phyloP scores from a whole-genome alignment of 2,329 filamentous ascomycete species.

The Fusarium sp. region DNA sequence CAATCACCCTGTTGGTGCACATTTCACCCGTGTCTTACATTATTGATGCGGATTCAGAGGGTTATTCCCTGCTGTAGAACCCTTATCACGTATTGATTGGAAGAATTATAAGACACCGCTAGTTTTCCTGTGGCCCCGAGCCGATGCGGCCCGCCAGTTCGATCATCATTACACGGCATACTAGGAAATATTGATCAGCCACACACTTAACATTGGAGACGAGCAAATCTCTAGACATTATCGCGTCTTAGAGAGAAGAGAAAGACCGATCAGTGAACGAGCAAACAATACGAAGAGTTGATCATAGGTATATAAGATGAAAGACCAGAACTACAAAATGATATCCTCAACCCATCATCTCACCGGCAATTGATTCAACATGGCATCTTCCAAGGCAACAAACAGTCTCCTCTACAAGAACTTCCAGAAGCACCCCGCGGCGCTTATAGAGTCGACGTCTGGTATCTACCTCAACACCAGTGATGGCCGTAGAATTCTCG shows the following conservation, averaged over 20 bases:
- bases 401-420: conserved; percentile 43
- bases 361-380: conserved; percentile 2
- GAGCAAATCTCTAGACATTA: not conserved
- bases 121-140: not conserved
- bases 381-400: conserved; percentile 24
- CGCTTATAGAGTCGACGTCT: conserved; percentile 28
- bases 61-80: not conserved
- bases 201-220: not conserved
- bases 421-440: conserved; percentile 38
- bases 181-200: not conserved
- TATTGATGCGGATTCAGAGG: not conserved
- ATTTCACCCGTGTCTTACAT: not conserved
- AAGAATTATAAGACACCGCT: not conserved
- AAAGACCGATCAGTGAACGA: not conserved
- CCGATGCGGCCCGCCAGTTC: not conserved
- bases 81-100: not conserved
- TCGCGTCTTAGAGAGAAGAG: not conserved
- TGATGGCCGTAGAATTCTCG: conserved; percentile 38
- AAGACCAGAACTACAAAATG: not conserved
- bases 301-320: conserved; percentile 11
- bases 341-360: not conserved
- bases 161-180: conserved; percentile 1
- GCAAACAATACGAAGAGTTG: too few species aligned
- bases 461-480: conserved; percentile 37
- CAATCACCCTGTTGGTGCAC: not conserved